Base-by-base conservation (phyloP, 2,329 filamentous ascomycete genomes). In the Apiospora hydei region DNA sequence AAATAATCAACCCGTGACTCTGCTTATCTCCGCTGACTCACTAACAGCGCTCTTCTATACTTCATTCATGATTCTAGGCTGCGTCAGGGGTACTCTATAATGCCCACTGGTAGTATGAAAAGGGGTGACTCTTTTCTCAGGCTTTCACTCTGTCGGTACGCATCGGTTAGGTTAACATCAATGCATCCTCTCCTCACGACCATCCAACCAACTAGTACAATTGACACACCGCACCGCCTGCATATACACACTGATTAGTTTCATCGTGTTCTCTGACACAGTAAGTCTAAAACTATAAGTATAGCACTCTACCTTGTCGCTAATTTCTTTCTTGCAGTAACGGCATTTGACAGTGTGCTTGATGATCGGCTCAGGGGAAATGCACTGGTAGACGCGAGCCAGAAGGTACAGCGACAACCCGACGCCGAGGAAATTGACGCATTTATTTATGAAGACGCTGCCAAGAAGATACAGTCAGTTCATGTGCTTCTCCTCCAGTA, bases 301-400 rank as follows among this genome's bases (percentile, higher is more conserved):
- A 46, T 21, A 16, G 51, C n/a, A 26, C 61, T 6, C 0, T 51
- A 80, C 79, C 77, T 78, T 78, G 24, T 75, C 72, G 69, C 75
- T 77, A 49, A 80, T 73, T 34, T 66, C 38, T 70, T 79, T 80
- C 72, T 87, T 84, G 78, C 91, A 93, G 77, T 92, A 94, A 77
- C 84, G 88, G 82, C 92, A 94, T 81, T 90, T 92, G 70, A 90
- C 85, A 38, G 88, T 89, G 75, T 88, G 89, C 83, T 93, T 94
- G 79, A 94, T 92, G 74, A 94, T 91, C 18, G 89, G 88, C 70
- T 94, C 91, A 14, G 87, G 85, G 16, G 88, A 89, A 14, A 90
- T 78, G 73, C 84, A 85, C 76, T 90, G 89, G 78, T 93, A 94
- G 51, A 89, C 61, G 69, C 86, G 85, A 1, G 91, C 92, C 41